These are phyloP conservation scores for Colletotrichum sublineola DNA, from an alignment of 2,329 filamentous ascomycete genomes.

Conservation along the genomic window DNA sequence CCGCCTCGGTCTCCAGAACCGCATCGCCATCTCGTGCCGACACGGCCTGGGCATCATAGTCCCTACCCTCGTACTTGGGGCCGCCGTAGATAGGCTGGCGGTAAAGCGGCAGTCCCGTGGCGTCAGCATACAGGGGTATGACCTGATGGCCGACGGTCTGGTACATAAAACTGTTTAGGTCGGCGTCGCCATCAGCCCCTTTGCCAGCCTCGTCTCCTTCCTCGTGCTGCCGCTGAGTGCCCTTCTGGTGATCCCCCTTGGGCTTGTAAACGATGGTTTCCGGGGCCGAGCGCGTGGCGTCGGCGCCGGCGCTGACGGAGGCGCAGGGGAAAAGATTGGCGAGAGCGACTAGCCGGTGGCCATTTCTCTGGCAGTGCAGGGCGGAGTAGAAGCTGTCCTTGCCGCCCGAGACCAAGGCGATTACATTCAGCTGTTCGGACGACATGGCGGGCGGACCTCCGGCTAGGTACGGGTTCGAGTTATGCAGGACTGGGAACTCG, in stretches of 20 bases:
- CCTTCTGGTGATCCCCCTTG: constrained; percentile 4
- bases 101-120: constrained; percentile 86
- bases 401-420: constrained; percentile 93
- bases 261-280: constrained; percentile 31
- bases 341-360: constrained; percentile 86
- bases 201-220: constrained; percentile 11
- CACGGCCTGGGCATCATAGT: constrained; percentile 67
- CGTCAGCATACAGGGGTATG: constrained; percentile 85
- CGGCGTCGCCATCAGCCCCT: constrained; percentile 49
- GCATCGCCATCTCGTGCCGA: constrained; percentile 41
- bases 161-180: constrained; percentile 99
- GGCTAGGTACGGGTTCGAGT: neutral
- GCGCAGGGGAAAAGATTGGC: constrained; percentile 83
- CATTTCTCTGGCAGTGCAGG: constrained; percentile 88
- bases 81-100: constrained; percentile 80
- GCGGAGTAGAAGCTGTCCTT: constrained; percentile 97
- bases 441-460: constrained; percentile 52
- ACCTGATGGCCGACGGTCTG: constrained; percentile 94
- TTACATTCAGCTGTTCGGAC: constrained; percentile 75
- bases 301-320: constrained; percentile 28
- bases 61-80: constrained; percentile 77
- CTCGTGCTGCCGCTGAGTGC: neutral
- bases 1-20: constrained; percentile 54
- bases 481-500: constrained; percentile 7
- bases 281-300: constrained; percentile 31